These are phyloP conservation scores for Hibiscus trionum DNA, from an alignment of 345 rosid species.

Conservation along the genomic window DNA sequence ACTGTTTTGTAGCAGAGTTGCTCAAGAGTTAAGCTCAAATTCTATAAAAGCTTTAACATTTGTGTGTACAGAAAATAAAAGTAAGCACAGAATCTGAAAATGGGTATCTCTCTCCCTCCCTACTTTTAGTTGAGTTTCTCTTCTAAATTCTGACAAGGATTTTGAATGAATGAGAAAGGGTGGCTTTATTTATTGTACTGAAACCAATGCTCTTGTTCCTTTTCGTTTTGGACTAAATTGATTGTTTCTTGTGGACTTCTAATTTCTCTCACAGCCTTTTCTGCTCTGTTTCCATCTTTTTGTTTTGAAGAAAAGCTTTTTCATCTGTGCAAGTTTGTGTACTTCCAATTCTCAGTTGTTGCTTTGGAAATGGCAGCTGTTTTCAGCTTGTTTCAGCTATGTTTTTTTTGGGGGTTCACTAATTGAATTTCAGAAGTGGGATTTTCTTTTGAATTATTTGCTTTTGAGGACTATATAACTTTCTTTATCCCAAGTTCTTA, in stretches of 20 bases:
- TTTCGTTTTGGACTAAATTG: constrained; percentile 28
- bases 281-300: constrained; percentile 17
- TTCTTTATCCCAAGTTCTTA: constrained; percentile 8
- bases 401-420: constrained; percentile 13
- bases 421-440: constrained; percentile 5
- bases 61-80: constrained; percentile 38
- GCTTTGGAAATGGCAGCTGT: constrained; percentile 27
- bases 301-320: constrained; percentile 16
- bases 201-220: constrained; percentile 40
- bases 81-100: constrained; percentile 61
- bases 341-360: constrained; percentile 18
- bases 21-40: constrained; percentile 25
- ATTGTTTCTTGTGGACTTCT: constrained; percentile 34
- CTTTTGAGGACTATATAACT: constrained; percentile 16
- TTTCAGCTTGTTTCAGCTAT: constrained; percentile 1
- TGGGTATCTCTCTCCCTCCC: constrained; percentile 65
- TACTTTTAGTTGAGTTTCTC: constrained; percentile 38
- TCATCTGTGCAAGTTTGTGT: constrained; percentile 20
- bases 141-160: constrained; percentile 60
- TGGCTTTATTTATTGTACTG: constrained; percentile 42
- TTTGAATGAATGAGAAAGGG: constrained; percentile 25
- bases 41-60: constrained; percentile 19
- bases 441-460: constrained; percentile 11
- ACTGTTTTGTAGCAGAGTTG: constrained; percentile 24
- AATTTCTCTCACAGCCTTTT: constrained; percentile 20